Percentiles rank a stretch among this genome's conserved stretches.
Conservation (phyloP, 2,329 filamentous ascomycete genomes). For the Microsporum audouinii region DNA sequence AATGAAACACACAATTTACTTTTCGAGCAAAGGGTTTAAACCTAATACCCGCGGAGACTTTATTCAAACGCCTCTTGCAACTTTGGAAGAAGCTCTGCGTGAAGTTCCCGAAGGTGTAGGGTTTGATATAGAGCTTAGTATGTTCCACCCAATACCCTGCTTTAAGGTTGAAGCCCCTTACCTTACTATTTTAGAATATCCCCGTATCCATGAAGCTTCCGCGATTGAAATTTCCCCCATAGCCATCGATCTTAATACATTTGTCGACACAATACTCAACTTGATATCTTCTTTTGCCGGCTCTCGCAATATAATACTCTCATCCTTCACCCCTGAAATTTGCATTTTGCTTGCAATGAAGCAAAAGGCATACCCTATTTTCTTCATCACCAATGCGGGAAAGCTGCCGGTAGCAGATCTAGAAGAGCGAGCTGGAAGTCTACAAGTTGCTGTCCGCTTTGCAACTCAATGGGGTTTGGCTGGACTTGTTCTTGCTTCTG, state of each 20-base stretch:
- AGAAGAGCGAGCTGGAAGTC: conserved; percentile 25
- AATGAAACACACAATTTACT: conserved; percentile 32
- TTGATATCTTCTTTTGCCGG: conserved; percentile 19
- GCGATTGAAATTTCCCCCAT: conserved; percentile 26
- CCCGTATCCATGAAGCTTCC: conserved; percentile 29
- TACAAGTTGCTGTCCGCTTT: conserved; percentile 31
- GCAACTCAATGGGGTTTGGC: conserved; percentile 28
- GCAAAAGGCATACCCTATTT: conserved; percentile 17
- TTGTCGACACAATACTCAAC: conserved; percentile 29
- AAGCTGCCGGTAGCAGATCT: conserved; percentile 19
- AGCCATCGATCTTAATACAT: conserved; percentile 31
- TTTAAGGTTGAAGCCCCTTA: background rate
- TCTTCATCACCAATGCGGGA: conserved; percentile 23
- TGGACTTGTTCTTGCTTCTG: conserved; percentile 29
- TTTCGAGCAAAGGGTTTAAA: conserved; percentile 30
- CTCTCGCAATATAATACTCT: conserved; percentile 24
- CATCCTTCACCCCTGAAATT: conserved; percentile 22
- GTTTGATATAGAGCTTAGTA: conserved; percentile 35
- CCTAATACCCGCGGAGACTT: conserved; percentile 30
- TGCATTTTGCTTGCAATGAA: conserved; percentile 20
- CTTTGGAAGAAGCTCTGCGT: conserved; percentile 29
- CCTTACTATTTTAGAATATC: conserved; percentile 26
- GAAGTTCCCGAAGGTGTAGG: conserved; percentile 27
- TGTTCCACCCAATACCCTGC: conserved; percentile 8
- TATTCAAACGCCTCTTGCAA: conserved; percentile 30